Conservation (phyloP, 1,139 yeast genomes). For the Saccharomyces hybrid region DNA sequence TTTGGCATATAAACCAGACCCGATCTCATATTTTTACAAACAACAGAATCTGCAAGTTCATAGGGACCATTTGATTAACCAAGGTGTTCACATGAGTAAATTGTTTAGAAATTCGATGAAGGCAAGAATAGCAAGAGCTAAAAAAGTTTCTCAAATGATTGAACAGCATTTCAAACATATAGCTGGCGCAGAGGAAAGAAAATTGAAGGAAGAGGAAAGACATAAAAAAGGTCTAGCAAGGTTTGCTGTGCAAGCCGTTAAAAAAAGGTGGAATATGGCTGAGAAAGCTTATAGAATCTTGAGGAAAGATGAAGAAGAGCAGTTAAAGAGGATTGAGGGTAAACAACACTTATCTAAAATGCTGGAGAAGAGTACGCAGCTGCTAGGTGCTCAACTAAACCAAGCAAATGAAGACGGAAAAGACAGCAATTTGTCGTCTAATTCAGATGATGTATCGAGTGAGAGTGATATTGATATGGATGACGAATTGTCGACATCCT, state of each 20-base stretch:
- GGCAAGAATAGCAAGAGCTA: slow-evolving; percentile 59
- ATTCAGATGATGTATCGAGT: slow-evolving; percentile 8
- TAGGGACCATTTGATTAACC: slow-evolving; percentile 67
- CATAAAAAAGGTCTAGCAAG: slow-evolving; percentile 64
- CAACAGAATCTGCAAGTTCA: slow-evolving; percentile 44
- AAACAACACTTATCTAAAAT: slow-evolving; percentile 83
- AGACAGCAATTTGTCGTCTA: slow-evolving; percentile 9
- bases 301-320: slow-evolving; percentile 53
- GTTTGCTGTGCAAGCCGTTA: slow-evolving; percentile 73
- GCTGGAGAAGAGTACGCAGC: slow-evolving; percentile 83
- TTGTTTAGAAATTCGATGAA: slow-evolving; percentile 61
- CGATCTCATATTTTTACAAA: slow-evolving; percentile 27
- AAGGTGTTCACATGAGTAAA: slow-evolving; percentile 66
- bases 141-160: slow-evolving; percentile 71
- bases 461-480: slow-evolving; percentile 11
- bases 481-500: slow-evolving; percentile 18
- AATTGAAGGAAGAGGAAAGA: slow-evolving; percentile 61
- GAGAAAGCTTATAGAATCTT: slow-evolving; percentile 62
- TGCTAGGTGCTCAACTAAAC: slow-evolving; percentile 75
- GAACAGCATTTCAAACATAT: slow-evolving; percentile 81
- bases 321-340: slow-evolving; percentile 66
- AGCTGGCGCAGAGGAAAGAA: slow-evolving; percentile 82
- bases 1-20: slow-evolving; percentile 29
- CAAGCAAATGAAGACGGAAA: slow-evolving; percentile 16
- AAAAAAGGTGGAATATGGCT: slow-evolving; percentile 86